These are phyloP conservation scores for Arthroderma uncinatum DNA, from an alignment of 2,329 filamentous ascomycete species.

Conservation along the genomic window DNA sequence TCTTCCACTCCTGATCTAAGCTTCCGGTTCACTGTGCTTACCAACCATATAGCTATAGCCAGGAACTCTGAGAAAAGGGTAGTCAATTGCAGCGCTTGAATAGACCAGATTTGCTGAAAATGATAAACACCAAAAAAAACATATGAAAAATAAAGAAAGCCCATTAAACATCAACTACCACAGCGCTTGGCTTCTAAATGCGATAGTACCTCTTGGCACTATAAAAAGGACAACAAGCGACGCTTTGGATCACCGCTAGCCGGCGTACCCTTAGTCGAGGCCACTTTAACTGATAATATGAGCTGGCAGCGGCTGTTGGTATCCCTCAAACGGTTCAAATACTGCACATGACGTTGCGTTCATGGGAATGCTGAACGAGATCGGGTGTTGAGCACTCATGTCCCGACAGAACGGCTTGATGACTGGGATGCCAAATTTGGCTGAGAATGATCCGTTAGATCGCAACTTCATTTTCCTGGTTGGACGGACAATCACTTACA, in stretches of 20 bases:
- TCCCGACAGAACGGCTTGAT: neutral
- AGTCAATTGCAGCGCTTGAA: no score
- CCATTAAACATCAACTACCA: neutral
- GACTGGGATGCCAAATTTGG: neutral
- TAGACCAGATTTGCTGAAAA: no score
- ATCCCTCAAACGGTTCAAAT: no score
- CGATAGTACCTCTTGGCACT: neutral
- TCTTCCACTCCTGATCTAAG: no score
- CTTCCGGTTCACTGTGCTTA: no score
- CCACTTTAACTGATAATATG: neutral
- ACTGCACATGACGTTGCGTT: neutral
- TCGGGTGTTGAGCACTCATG: neutral
- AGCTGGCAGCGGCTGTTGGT: slow-evolving; percentile 13
- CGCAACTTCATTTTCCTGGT: neutral
- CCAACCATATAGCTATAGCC: no score
- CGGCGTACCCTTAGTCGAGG: neutral
- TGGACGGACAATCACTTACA: neutral
- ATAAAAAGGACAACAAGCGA: neutral
- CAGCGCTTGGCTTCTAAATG: neutral
- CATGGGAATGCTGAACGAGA: neutral
- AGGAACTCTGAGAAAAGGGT: no score
- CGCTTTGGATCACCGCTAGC: neutral
- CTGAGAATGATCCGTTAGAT: neutral
- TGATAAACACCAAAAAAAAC: neutral
- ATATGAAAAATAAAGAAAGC: neutral